Evolutionary conservation across 179 eudicot species (phyloP), one percentile per base, ranked within the genome.

Genomic region (Spergularia azorica): DNA sequence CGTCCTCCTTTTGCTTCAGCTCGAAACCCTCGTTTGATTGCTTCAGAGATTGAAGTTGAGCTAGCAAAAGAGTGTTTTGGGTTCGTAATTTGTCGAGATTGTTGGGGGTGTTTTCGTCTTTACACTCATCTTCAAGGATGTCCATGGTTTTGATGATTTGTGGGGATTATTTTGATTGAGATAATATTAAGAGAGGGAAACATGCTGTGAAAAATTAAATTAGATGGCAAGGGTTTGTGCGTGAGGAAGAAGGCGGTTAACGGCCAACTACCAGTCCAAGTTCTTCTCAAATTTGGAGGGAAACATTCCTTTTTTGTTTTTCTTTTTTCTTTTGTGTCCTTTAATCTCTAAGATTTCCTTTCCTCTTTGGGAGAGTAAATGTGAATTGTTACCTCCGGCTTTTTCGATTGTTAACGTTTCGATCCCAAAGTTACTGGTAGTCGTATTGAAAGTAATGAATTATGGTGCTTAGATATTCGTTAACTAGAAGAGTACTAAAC

Each of bases 261-360:
- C 15, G 26, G 15, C 62, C 18, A 80, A 80, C 83, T 83, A 73
- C 79, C 83, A 74, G 79, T 79, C 86, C 63, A 76, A 55, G 62
- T 39, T 39, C 48, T 57, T 67, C 18, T 2, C 59, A 63, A 38
- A 41, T 38, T 38, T 61, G 80, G 74, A 76, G 80, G 73, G 77
- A 80, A 63, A 48, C 6, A 21, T 7, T 1, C 52, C 32, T 26
- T 26, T 20, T 21, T 68, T 0, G 5, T 46, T 3, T 26, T 43
- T 67, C 46, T 14, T 14, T 12, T 11, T 48, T 0, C 32, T 26
- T 26, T 26, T 26, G 32, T 26, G 32, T 26, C 2, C 32, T 26
- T 26, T 26, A 26, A 26, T 26, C 32, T 26, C 32, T 17, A 68
- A 68, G 38, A 48, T 32, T 15, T 63, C 63, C 36, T 39, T 71